Evolutionary conservation across 2,329 filamentous ascomycete species (phyloP), one percentile per base, ranked within the genome.

Genomic region (Penicillium italicum): DNA sequence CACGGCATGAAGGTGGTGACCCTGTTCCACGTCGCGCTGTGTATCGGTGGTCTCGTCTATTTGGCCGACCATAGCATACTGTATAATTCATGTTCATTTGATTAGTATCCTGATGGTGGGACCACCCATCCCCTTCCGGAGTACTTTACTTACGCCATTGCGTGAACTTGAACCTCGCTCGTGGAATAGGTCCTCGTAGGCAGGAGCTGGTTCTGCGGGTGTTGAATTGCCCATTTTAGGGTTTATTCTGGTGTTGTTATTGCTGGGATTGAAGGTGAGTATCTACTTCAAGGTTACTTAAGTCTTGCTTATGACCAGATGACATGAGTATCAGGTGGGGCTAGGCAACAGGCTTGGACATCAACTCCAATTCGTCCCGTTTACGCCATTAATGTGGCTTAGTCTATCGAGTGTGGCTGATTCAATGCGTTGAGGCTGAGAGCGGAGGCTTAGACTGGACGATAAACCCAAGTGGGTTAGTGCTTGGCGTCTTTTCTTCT

Each of bases 131-230:
- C 12, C 24, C 24, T 26, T 22, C 5, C 12, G 7, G 16, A 18
- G 20, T n/a, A 14, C 11, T 12, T 20, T 44, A 24, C 55, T 37
- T 55, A 59, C 55, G 10, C 57, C 55, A 24, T 43, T 57, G 28
- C 31, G 43, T 26, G 42, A 38, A 36, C 56, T 57, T 9, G 50
- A 30, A 3, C 57, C 57, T 1, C 14, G 49, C 26, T 57, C 36
- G n/a, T 60, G 55, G 30, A 49, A 60, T 8, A 62, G 31, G 2
- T 62, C 59, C 6, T 60, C 52, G 36, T 62, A 62, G 22, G 59
- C 52, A 0, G 59, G 59, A 8, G 53, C 55, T 20, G 49, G 42
- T 9, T 62, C 59, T 10, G 41, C 43, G 12, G 55, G 46, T 14
- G 34, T 26, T 31, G 31, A 9, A 7, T 31, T 40, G 3, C 44